These are phyloP conservation scores for Blepharisma stoltei DNA, from an alignment of 73 alveolate genomes.

Conservation along the genomic window DNA sequence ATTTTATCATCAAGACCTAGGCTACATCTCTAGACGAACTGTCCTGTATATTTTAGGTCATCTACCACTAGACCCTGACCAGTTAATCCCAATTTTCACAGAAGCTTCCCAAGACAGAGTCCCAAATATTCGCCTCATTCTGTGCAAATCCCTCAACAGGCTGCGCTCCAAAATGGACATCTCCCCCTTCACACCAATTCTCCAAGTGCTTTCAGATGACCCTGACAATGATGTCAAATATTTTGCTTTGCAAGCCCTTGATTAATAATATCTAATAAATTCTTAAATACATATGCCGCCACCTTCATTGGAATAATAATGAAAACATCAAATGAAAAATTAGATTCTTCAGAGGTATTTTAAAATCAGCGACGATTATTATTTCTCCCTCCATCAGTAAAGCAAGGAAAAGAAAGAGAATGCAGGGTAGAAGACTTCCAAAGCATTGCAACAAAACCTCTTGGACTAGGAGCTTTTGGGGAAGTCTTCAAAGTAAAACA, in stretches of 20 bases:
- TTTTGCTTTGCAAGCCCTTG: constrained; percentile 74
- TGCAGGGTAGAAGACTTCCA: constrained; percentile 25
- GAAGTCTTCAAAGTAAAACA: constrained; percentile 29
- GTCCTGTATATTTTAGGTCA: constrained; percentile 65
- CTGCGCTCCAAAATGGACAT: constrained; percentile 63
- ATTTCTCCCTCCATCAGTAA: constrained; percentile 27
- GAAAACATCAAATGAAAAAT: too few relatives aligned
- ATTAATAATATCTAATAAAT: neutral
- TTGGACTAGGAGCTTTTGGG: constrained; percentile 34
- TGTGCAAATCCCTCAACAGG: constrained; percentile 74
- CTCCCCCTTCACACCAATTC: constrained; percentile 27
- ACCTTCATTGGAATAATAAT: too few relatives aligned
- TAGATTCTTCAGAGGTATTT: too few relatives aligned
- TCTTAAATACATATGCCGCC: too few relatives aligned
- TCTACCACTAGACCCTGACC: constrained; percentile 48
- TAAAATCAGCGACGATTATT: neutral
- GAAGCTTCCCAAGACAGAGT: constrained; percentile 89
- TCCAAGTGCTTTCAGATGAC: constrained; percentile 57
- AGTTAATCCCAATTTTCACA: constrained; percentile 76
- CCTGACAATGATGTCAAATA: constrained; percentile 81
- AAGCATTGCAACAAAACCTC: neutral
- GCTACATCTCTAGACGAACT: constrained; percentile 82
- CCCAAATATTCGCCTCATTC: constrained; percentile 90
- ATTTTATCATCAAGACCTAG: constrained; percentile 74
- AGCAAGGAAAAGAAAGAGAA: constrained; percentile 23